These are phyloP conservation scores for Silene noctiflora DNA, from an alignment of 179 eudicot genomes.

Conservation along the genomic window DNA sequence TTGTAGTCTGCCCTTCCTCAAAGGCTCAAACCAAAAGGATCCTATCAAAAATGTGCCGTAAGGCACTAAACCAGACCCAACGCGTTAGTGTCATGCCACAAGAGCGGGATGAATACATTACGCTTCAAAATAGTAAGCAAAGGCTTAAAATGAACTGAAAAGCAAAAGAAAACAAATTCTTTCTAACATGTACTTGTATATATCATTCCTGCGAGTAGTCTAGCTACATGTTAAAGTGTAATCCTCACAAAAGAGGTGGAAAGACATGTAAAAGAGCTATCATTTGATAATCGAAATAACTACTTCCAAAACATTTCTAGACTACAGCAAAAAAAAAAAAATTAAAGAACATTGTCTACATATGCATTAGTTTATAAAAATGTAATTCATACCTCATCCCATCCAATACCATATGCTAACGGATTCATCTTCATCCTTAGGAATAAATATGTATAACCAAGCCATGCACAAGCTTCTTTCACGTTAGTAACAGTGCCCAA, in stretches of 20 bases:
- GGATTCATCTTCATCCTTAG: constrained; percentile 99
- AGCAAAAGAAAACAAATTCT: neutral
- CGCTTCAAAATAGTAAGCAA: neutral
- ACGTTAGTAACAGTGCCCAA: constrained; percentile 98
- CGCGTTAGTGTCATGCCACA: neutral
- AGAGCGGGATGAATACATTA: neutral
- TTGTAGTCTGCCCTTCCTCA: neutral
- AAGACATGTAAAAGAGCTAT: neutral
- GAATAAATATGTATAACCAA: constrained; percentile 92
- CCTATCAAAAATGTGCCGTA: neutral
- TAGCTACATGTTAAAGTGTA: neutral
- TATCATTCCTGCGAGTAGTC: constrained; percentile 12
- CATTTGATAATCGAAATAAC: neutral
- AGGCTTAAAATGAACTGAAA: neutral
- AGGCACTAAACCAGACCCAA: neutral
- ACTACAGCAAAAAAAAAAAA: too few species aligned
- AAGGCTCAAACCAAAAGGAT: neutral
- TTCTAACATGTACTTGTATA: neutral
- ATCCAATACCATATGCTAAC: constrained; percentile 96
- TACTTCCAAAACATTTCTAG: neutral
- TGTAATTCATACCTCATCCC: constrained; percentile 85
- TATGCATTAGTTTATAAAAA: neutral
- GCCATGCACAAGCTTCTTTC: constrained; percentile 99
- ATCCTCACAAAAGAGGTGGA: neutral
- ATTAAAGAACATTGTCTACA: neutral